Base-by-base conservation (phyloP, 2,329 filamentous ascomycete species). In the Didymella lethalis region DNA sequence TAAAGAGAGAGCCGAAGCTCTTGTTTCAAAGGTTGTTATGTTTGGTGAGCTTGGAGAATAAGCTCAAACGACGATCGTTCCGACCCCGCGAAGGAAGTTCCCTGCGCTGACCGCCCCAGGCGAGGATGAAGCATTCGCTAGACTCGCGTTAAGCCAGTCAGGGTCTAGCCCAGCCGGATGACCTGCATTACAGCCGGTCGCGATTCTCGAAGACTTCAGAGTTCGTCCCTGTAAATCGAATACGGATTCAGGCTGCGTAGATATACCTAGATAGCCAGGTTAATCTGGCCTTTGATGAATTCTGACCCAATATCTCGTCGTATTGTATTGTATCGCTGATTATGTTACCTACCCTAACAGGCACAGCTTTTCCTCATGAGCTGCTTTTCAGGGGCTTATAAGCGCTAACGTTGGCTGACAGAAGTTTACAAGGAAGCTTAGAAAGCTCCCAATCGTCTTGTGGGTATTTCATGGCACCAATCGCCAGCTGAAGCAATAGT, bases 1-100 rank as follows among this genome's bases (percentile, higher is more conserved):
- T 64, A 69, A 69, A 66, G 56, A 61, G 64, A 65, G 65, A 10
- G 47, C 56, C 48, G 58, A 62, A 60, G 61, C 49, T 57, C 31
- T 51, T 60, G 59, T 64, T 66, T 67, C 64, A 59, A 50, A 23
- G 38, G 26, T 48, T 40, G 53, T 57, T 34, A 57, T 61, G 40
- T 55, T 61, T 61, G 51, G 56, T 41, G 55, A 58, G 49, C 38
- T 49, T 45, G 41, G 51, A 60, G 41, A 49, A 34, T 49, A 45
- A 59, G 48, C 55, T 61, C 57, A 59, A 68, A 62, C 54, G 31
- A 31, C 51, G 62, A 68, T 63, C 48, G 58, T 60, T 51, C 50
- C 50, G 56, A 16, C 40, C 40, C 55, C 55, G 40, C 50, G 40
- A 34, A 59, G 38, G 49, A 51, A 25, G 26, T 46, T 16, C 50